phyloP scores from a whole-genome alignment of 1,139 yeast species.

The Schizosaccharomyces versatilis region DNA sequence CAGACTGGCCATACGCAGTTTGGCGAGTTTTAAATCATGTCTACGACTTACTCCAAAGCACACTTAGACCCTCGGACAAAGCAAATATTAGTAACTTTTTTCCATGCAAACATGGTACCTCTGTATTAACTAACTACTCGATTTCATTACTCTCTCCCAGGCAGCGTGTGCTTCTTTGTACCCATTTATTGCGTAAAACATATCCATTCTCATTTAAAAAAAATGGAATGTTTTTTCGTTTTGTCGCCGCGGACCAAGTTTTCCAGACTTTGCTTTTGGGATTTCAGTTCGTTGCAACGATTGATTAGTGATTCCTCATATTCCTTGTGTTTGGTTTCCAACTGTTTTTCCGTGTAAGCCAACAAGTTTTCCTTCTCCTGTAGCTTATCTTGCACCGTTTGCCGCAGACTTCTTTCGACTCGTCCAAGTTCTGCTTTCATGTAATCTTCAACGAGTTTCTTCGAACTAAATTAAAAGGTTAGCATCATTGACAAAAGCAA shows the following conservation, averaged over 20 bases:
- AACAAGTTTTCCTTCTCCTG: slow-evolving; percentile 92
- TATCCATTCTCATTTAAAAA: no score
- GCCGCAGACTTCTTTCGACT: slow-evolving; percentile 84
- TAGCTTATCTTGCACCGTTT: slow-evolving; percentile 93
- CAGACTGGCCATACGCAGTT: slow-evolving; percentile 40
- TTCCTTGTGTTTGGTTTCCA: slow-evolving; percentile 84
- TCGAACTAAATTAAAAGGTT: slow-evolving; percentile 74
- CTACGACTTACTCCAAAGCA: no score
- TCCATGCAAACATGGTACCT: no score
- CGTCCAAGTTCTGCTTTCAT: slow-evolving; percentile 76
- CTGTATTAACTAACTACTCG: no score
- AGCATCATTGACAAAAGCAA: slow-evolving; percentile 82
- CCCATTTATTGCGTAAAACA: no score
- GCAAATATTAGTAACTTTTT: no score
- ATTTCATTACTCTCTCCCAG: no score
- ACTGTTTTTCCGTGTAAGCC: slow-evolving; percentile 94
- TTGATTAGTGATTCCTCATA: slow-evolving; percentile 73
- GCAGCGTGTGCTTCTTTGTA: no score
- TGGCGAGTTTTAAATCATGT: slow-evolving; percentile 27
- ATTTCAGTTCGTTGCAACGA: not conserved
- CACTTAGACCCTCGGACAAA: no score
- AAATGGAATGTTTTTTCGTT: not conserved
- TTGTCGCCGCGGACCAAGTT: not conserved
- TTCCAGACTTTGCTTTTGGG: not conserved
- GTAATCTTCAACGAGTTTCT: not conserved